Evolutionary conservation across 2,329 filamentous ascomycete species (phyloP).

Genomic region (Talaromyces verruculosus): DNA sequence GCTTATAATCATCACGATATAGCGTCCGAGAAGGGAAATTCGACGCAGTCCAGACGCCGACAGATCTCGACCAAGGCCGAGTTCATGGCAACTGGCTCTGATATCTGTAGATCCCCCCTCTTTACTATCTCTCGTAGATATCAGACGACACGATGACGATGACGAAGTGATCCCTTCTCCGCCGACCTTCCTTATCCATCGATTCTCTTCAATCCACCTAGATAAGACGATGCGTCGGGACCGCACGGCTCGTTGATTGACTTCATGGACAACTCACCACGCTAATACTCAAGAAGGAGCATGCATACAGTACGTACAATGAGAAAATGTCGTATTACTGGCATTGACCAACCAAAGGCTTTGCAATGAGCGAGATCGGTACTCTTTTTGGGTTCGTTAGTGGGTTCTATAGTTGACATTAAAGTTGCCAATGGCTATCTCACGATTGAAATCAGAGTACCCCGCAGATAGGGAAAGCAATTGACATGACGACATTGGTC

Average conservation of each 20-base stretch:
- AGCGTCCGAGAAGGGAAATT: slow-evolving; percentile 1
- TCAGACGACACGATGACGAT: neutral
- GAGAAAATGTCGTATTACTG: neutral
- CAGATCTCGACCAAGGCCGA: neutral
- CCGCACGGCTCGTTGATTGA: neutral
- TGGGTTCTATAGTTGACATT: neutral
- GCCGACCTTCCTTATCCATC: slow-evolving; percentile 4
- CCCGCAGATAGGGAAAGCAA: slow-evolving; percentile 6
- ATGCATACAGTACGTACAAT: neutral
- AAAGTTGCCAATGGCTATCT: neutral
- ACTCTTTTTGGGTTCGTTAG: neutral
- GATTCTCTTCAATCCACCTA: neutral
- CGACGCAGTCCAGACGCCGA: neutral
- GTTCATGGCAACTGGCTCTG: neutral
- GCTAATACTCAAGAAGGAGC: neutral
- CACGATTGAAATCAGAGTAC: neutral
- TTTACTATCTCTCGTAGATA: neutral
- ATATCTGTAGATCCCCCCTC: neutral
- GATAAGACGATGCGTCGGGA: slow-evolving; percentile 8
- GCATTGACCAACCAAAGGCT: neutral
- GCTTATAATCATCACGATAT: neutral
- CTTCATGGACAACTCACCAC: slow-evolving; percentile 7
- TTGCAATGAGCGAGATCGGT: neutral
- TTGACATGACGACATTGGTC: neutral
- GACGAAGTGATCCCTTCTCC: neutral